Evolutionary conservation across 2,329 filamentous ascomycete species (phyloP), one percentile per base, ranked within the genome.

Genomic region (Onygenales sp.): DNA sequence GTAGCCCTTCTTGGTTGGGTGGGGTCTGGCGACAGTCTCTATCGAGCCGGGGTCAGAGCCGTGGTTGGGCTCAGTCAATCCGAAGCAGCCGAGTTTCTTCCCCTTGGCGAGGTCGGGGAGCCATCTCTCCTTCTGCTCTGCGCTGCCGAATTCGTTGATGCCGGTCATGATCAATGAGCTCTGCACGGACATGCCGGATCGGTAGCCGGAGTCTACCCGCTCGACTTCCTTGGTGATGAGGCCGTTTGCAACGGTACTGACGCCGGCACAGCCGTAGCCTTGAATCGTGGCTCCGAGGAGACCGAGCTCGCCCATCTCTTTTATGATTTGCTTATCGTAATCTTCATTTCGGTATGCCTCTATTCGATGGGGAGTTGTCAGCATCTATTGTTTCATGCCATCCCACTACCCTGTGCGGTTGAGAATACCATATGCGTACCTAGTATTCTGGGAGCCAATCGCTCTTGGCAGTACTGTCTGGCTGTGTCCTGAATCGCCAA

Each of bases 291-390:
- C 85, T 52, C 91, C 90, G 3, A 95, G 77, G 0, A 95, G 78
- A n/a, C 91, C 91, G 7, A 95, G 76, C 66, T 93, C 88, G 43
- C 91, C 90, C 90, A 95, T 95, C 72, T 95, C 90, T 68, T 85
- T 79, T 34, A 95, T 78, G 56, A 95, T 95, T 63, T 85, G 85
- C 62, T 81, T 79, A 69, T 95, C 90, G 72, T 91, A 95, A 65
- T 89, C 70, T 71, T 95, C 90, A 67, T 92, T 84, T 59, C 90
- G 82, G 71, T 91, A 94, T 55, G 88, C 87, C 71, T 92, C 88
- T 92, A 57, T 53, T 27, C 44, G 56, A 42, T 52, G 14, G 3
- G 33, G 4, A 44, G 37, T 50, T 31, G 31, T 47, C 49, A 34
- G 51, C 31, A 32, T 40, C 17, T 21, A 39, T 39, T 10, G 36